Evolutionary conservation across 1,284 basidiomycete species (phyloP), one percentile per base, ranked within the genome.

Genomic region (Macrocystidia cucumis): DNA sequence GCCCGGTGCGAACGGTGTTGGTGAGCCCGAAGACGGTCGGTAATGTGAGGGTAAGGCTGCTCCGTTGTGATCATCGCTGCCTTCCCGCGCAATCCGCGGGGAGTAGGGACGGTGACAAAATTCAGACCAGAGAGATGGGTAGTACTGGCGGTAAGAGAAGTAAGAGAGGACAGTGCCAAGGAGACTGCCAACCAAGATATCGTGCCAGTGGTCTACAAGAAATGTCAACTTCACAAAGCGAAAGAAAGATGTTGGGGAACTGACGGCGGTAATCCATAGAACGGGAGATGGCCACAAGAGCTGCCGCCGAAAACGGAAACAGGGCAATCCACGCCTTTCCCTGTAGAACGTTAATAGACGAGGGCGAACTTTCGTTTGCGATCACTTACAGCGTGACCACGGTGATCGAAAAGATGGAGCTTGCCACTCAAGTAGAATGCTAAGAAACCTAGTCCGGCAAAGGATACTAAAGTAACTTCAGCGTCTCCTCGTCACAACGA

Each of bases 361-460:
- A 4, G 12, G 11, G 12, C 19, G n/a, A 14, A 26, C 5, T 18
- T 3, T 23, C 6, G 9, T 34, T 35, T 31, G 19, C 34, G 28
- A 12, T 13, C 21, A 62, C 75, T 42, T 51, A 88, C 82, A 19
- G 86, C 68, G 56, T 91, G 77, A 3, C 91, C 91, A 27, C 78
- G 70, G 29, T 65, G 63, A 54, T 96, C 91, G 47, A 91, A 96
- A 7, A 97, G 63, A 52, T 95, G 92, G 49, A 96, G 62, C 59
- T 98, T 98, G 3, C 91, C 92, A 5, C 88, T 84, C 3, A 92
- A 60, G 55, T 95, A 98, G 44, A 90, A 84, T 3, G 85, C 69
- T 22, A 98, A 65, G 62, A 92, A 98, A 1, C 88, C 89, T 3
- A 98, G 69, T 1, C 95, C 93, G 6, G 91, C 89, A 52, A 93